Evolutionary conservation across 257 asterid genomes (phyloP).

Genomic region (Asclepias syriaca): DNA sequence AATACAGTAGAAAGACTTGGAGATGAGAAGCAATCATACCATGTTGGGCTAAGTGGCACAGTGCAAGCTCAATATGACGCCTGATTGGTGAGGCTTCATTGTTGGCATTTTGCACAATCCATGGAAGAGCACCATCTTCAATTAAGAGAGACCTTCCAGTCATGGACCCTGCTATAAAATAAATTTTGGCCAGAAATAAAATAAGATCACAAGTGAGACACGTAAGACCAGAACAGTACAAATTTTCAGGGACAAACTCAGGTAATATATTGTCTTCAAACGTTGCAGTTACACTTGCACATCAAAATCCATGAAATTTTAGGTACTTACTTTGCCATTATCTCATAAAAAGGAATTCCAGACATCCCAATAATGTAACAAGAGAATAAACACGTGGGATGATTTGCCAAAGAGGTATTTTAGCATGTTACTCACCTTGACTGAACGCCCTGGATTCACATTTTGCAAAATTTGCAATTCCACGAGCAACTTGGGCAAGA

Average conservation of each 20-base stretch:
- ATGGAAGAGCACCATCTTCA: slow-evolving; percentile 73
- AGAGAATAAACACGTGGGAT: neutral
- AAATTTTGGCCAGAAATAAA: neutral
- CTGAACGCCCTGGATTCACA: slow-evolving; percentile 79
- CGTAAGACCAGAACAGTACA: neutral
- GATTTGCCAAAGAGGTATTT: neutral
- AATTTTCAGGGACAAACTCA: neutral
- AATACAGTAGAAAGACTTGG: neutral
- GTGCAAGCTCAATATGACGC: slow-evolving; percentile 79
- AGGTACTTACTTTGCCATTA: neutral
- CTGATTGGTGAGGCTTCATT: slow-evolving; percentile 65
- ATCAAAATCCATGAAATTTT: neutral
- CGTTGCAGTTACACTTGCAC: neutral
- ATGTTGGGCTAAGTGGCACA: slow-evolving; percentile 77
- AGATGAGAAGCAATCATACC: slow-evolving; percentile 35
- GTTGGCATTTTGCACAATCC: slow-evolving; percentile 82
- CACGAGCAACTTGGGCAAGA: slow-evolving; percentile 92
- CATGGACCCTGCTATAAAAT: slow-evolving; percentile 42
- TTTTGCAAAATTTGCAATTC: slow-evolving; percentile 86
- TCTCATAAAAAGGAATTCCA: neutral
- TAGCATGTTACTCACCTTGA: slow-evolving; percentile 40
- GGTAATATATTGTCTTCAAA: neutral
- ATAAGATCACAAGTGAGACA: neutral
- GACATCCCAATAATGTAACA: neutral
- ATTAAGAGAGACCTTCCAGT: slow-evolving; percentile 63